Percentiles rank a stretch among this genome's conserved stretches.
Conservation (phyloP, 352 stramenopile species). For the Phytophthora melonis region DNA sequence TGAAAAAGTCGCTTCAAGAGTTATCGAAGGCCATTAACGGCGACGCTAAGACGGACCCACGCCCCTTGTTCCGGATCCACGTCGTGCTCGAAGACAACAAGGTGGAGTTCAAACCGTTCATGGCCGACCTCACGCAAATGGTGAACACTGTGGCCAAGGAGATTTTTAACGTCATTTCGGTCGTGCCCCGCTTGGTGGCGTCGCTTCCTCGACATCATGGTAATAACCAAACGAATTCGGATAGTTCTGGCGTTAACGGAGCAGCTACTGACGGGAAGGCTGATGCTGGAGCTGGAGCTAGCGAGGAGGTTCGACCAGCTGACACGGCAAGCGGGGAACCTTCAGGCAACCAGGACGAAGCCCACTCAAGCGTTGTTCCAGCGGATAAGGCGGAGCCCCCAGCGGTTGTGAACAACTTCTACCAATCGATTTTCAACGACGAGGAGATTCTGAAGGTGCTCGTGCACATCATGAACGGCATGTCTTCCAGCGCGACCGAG, state of each 20-base stretch:
- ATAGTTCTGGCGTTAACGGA: constrained; percentile 16
- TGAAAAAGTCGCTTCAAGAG: constrained; percentile 96
- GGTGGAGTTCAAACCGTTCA: constrained; percentile 95
- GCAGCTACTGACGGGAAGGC: constrained; percentile 25
- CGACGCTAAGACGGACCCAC: constrained; percentile 91
- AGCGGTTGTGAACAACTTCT: constrained; percentile 78
- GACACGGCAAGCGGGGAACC: constrained; percentile 26
- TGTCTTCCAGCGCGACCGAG: constrained; percentile 93
- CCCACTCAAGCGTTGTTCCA: constrained; percentile 13
- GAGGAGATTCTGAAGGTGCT: constrained; percentile 96
- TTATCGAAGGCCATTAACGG: constrained; percentile 95
- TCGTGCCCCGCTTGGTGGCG: constrained; percentile 88
- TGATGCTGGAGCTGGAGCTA: constrained; percentile 12
- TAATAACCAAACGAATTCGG: constrained; percentile 34
- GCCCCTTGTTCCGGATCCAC: constrained; percentile 94
- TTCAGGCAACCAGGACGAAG: constrained; percentile 33
- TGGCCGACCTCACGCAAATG: constrained; percentile 95
- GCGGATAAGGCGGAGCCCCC: constrained; percentile 20
- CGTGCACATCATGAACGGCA: constrained; percentile 97
- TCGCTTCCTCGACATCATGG: constrained; percentile 43
- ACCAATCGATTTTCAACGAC: constrained; percentile 96
- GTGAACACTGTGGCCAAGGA: constrained; percentile 96
- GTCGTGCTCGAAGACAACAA: constrained; percentile 94
- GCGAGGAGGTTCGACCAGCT: constrained; percentile 35
- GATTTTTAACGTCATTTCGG: constrained; percentile 94